Percentiles rank a stretch among this genome's conserved stretches.
These are phyloP conservation scores for Pseudogymnoascus sp. DNA, from an alignment of 2,329 filamentous ascomycete genomes.

Conservation along the genomic window DNA sequence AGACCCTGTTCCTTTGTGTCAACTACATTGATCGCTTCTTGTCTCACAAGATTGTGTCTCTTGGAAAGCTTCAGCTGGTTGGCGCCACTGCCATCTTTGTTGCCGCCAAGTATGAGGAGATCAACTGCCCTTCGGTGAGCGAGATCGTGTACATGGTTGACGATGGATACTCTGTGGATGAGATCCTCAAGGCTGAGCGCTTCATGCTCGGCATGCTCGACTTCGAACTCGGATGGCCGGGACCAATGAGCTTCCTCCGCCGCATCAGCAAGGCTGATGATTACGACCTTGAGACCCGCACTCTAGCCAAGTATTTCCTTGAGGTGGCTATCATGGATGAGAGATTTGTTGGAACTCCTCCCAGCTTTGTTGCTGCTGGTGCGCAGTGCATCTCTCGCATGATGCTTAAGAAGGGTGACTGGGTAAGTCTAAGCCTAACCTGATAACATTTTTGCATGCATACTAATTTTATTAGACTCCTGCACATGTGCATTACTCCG, in stretches of 20 bases:
- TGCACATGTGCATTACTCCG: constrained; percentile 85
- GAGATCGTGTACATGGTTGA: constrained; percentile 99
- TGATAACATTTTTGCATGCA: not conserved
- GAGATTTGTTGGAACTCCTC: constrained; percentile 84
- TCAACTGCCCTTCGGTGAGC: constrained; percentile 89
- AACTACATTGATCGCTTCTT: constrained; percentile 98
- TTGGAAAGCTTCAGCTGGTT: constrained; percentile 91
- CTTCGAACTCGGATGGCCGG: constrained; percentile 96
- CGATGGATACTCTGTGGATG: constrained; percentile 77
- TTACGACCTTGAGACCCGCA: constrained; percentile 92
- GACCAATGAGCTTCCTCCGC: constrained; percentile 95
- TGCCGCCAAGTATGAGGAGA: constrained; percentile 97
- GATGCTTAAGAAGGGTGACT: constrained; percentile 85
- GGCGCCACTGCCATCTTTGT: constrained; percentile 94
- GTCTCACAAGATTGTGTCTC: constrained; percentile 86
- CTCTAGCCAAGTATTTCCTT: constrained; percentile 94
- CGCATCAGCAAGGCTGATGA: constrained; percentile 98
- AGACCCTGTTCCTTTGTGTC: constrained; percentile 89
- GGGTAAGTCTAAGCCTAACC: constrained; percentile 56
- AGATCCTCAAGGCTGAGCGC: constrained; percentile 93
- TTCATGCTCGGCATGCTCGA: constrained; percentile 97
- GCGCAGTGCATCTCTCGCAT: constrained; percentile 86
- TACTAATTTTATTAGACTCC: constrained; percentile 55
- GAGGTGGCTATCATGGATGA: constrained; percentile 98
- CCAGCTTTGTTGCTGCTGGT: constrained; percentile 85